Evolutionary conservation across 257 asterid species (phyloP), one percentile per base, ranked within the genome.

Genomic region (Plantago elongata): DNA sequence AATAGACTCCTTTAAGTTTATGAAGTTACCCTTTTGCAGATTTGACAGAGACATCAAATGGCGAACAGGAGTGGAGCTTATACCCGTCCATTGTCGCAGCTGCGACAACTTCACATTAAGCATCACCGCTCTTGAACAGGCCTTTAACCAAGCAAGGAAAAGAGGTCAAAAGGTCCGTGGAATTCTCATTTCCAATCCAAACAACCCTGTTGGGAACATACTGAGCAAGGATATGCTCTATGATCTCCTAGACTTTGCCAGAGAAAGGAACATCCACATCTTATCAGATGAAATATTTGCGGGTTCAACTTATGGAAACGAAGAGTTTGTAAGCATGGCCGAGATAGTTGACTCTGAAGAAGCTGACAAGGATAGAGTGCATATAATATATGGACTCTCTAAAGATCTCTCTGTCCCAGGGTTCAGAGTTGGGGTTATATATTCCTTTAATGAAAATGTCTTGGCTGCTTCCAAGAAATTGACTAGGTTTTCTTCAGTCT

Each of bases 111-210:
- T 89, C 81, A 62, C 76, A 12, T 65, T 85, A 67, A 85, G 86
- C 74, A 81, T 83, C 51, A 66, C 81, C 18, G 94, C 99, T 64
- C 87, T 93, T 50, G 97, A 89, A 49, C 96, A 87, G 61, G 90
- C 99, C 60, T 87, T 78, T 75, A 87, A 81, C 69, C 95, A 86
- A 71, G 95, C 99, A 37, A 83, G 83, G 77, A 93, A 89, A 78
- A 84, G 97, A 38, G 99, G 99, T 42, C 92, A 83, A 73, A 89
- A 74, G 72, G 88, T 93, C 72, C 91, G 95, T 10, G 97, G 97
- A 54, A 77, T 93, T 55, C 91, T 93, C 60, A 76, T 93, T 48
- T 78, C 96, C 17, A 93, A 93, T 73, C 99, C 99, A 37, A 83
- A 94, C 13, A 93, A 93, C 59, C 96, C 97, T 13, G 92, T 87